Evolutionary conservation across 2,329 filamentous ascomycete species (phyloP).

Genomic region (Sporothrix mexicana): DNA sequence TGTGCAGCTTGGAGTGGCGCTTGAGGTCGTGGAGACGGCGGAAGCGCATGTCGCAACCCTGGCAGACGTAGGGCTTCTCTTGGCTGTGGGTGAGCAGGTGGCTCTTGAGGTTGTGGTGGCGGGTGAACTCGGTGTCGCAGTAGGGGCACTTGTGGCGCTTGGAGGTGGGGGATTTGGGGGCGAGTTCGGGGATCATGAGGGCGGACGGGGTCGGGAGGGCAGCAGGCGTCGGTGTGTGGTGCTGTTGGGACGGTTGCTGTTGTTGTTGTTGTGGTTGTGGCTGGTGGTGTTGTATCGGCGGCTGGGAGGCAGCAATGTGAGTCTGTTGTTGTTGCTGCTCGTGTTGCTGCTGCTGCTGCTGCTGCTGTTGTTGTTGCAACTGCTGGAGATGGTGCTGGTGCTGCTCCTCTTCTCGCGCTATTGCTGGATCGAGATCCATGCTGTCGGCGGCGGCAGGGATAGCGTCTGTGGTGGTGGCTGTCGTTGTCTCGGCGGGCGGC

Average conservation of each 20-base stretch:
- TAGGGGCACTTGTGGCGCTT: constrained; percentile 98
- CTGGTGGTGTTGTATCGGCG: background rate
- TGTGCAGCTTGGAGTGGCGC: constrained; percentile 94
- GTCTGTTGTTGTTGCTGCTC: constrained; percentile 4
- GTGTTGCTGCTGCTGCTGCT: background rate
- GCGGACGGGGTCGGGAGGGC: background rate
- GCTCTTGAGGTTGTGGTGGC: constrained; percentile 96
- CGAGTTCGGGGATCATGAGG: constrained; percentile 46
- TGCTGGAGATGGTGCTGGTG: constrained; percentile 24
- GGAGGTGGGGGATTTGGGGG: constrained; percentile 71
- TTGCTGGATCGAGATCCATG: constrained; percentile 23
- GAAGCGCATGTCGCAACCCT: constrained; percentile 92
- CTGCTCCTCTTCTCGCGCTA: constrained; percentile 22
- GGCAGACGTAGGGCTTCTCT: constrained; percentile 95
- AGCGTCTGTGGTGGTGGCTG: background rate
- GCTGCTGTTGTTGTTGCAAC: constrained; percentile 9
- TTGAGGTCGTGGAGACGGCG: constrained; percentile 93
- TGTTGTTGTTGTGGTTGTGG: constrained; percentile 11
- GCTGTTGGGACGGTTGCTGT: background rate
- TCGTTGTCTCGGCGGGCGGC: constrained; percentile 44
- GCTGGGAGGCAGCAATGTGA: background rate
- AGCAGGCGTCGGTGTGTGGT: background rate
- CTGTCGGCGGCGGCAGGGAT: background rate
- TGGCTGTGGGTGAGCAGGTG: constrained; percentile 97
- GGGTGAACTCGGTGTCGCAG: constrained; percentile 94